These are phyloP conservation scores for Metarhizium album DNA, from an alignment of 2,329 filamentous ascomycete genomes.

Conservation along the genomic window DNA sequence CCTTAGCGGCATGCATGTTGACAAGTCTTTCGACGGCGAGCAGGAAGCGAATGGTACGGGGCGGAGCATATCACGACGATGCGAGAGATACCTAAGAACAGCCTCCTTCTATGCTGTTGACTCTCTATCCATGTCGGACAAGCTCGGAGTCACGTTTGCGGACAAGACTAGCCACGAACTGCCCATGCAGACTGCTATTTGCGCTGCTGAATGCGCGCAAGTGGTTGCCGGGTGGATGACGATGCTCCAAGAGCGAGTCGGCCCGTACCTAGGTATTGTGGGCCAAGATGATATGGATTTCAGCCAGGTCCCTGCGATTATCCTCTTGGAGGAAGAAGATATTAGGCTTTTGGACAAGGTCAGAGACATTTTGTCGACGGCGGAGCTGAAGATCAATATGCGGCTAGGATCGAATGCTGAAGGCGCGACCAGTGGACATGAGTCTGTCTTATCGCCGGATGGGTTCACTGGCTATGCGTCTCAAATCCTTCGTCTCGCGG, in stretches of 20 bases:
- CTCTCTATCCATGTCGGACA: conserved; percentile 80
- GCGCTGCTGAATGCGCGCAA: conserved; percentile 86
- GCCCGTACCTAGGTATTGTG: conserved; percentile 75
- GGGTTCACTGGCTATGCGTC: conserved; percentile 68
- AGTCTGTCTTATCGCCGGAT: conserved; percentile 42
- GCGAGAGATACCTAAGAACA: conserved; percentile 80
- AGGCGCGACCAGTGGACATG: conserved; percentile 39
- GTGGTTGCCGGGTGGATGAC: conserved; percentile 91
- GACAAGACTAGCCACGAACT: conserved; percentile 77
- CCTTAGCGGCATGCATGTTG: conserved; percentile 32
- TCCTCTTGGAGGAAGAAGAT: conserved; percentile 88
- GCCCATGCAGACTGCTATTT: conserved; percentile 83
- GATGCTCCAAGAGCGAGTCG: conserved; percentile 88
- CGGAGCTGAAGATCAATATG: conserved; percentile 65
- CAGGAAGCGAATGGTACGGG: conserved; percentile 16
- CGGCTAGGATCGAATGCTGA: conserved; percentile 16
- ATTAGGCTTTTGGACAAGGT: conserved; percentile 76
- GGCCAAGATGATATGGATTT: conserved; percentile 75
- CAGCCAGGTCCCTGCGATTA: conserved; percentile 69
- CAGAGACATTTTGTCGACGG: conserved; percentile 62
- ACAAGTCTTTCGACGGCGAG: not conserved
- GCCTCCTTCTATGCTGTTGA: conserved; percentile 95
- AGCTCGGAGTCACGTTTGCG: conserved; percentile 72
- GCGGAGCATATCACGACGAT: conserved; percentile 53
- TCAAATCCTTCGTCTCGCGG: conserved; percentile 74